Conservation (phyloP, 306 rosid species). For the Vicia villosa region DNA sequence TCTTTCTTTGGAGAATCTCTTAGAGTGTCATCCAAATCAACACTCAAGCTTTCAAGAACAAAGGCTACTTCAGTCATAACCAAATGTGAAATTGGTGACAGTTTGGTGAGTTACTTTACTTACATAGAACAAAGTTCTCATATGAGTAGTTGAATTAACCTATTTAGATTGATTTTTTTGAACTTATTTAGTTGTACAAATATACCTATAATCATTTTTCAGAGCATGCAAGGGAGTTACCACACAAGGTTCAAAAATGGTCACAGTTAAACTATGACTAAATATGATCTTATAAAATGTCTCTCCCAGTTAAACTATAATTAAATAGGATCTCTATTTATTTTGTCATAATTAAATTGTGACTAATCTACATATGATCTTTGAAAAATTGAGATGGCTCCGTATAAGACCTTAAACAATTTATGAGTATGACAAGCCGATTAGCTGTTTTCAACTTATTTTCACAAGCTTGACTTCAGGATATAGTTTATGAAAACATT, state of each 20-base stretch:
- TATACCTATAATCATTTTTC: no score
- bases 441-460: not conserved
- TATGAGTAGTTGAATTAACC: not conserved
- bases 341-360: no score
- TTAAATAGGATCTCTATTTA: no score
- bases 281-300: no score
- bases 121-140: not conserved
- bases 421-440: no score
- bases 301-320: no score
- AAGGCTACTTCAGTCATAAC: conserved; percentile 53
- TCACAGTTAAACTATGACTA: no score
- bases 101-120: conserved; percentile 65
- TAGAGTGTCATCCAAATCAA: conserved; percentile 61
- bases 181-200: not conserved
- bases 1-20: conserved; percentile 84
- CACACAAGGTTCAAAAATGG: no score
- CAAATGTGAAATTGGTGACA: conserved; percentile 87
- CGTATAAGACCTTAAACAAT: no score
- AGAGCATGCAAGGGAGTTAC: no score
- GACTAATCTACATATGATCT: no score
- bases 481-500: not conserved
- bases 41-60: conserved; percentile 58
- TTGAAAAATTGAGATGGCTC: no score
- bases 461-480: not conserved
- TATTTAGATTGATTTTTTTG: not conserved